Conservation (phyloP, 345 rosid genomes). For the Dovyalis caffra region DNA sequence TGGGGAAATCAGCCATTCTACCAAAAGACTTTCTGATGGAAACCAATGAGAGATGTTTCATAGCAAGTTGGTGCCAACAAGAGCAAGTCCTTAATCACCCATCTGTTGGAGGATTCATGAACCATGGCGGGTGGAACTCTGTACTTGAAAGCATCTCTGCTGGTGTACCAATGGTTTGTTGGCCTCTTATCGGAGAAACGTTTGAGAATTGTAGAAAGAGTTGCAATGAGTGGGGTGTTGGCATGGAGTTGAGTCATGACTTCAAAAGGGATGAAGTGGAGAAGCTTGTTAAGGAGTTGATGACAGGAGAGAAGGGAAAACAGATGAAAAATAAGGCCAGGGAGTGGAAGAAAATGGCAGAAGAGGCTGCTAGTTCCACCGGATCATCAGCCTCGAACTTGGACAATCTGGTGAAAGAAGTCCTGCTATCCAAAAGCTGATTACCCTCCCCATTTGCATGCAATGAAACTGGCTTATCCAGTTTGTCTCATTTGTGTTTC, state of each 20-base stretch:
- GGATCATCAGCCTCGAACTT: conserved; percentile 10
- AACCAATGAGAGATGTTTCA: neutral
- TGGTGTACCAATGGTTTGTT: conserved; percentile 5
- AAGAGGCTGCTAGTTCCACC: neutral
- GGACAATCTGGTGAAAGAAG: neutral
- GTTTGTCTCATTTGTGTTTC: too few species aligned
- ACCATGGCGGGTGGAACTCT: conserved; percentile 7
- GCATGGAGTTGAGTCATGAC: neutral
- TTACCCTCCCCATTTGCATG: too few species aligned
- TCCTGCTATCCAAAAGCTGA: neutral
- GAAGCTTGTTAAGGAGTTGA: neutral
- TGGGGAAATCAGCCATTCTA: neutral
- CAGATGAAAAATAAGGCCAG: neutral
- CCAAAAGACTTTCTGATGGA: neutral
- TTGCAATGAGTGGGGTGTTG: conserved; percentile 7
- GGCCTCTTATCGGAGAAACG: conserved; percentile 2
- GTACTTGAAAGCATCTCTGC: conserved; percentile 8
- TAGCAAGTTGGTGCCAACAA: conserved; percentile 9
- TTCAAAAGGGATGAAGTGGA: neutral
- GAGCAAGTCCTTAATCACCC: conserved; percentile 12
- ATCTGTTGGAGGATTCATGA: neutral
- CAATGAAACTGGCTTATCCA: too few species aligned
- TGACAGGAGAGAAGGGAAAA: neutral
- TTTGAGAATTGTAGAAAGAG: conserved; percentile 4
- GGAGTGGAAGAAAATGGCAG: conserved; percentile 7